Evolutionary conservation across 163 green algal species (phyloP).

Genomic region (Scenedesmus sp.): DNA sequence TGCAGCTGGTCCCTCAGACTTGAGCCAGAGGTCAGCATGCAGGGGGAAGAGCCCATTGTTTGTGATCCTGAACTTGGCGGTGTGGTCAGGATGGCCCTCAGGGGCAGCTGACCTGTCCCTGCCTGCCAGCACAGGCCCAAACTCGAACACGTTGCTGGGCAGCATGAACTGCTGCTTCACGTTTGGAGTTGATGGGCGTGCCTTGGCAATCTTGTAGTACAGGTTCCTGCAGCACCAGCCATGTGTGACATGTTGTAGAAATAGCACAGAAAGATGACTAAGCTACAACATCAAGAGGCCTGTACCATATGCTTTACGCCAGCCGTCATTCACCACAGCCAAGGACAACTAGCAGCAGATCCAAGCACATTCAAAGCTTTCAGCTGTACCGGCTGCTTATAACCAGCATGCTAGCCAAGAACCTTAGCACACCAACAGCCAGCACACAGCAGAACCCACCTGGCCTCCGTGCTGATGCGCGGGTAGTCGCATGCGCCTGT

Average conservation of each 20-base stretch:
- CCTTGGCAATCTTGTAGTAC: conserved; percentile 79
- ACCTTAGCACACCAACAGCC: background rate
- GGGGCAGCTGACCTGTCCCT: conserved; percentile 27
- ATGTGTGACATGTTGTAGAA: background rate
- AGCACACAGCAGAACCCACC: background rate
- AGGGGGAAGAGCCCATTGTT: conserved; percentile 85
- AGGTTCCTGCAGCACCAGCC: conserved; percentile 62
- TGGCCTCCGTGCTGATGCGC: conserved; percentile 75
- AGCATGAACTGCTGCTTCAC: conserved; percentile 79
- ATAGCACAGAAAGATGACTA: background rate
- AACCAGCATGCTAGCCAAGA: background rate
- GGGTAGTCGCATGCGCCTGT: conserved; percentile 78
- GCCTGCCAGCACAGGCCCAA: conserved; percentile 78
- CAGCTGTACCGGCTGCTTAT: background rate
- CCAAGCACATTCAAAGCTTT: background rate
- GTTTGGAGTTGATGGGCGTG: conserved; percentile 61
- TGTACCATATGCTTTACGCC: background rate
- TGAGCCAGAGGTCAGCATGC: conserved; percentile 75
- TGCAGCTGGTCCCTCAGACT: conserved; percentile 49
- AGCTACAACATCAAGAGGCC: no score
- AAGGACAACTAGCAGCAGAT: background rate
- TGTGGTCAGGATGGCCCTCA: conserved; percentile 74
- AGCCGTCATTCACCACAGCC: no score
- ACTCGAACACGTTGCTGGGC: conserved; percentile 77
- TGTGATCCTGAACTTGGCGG: conserved; percentile 76